phyloP scores from a whole-genome alignment of 257 asterid genomes.

The Misopates orontium region DNA sequence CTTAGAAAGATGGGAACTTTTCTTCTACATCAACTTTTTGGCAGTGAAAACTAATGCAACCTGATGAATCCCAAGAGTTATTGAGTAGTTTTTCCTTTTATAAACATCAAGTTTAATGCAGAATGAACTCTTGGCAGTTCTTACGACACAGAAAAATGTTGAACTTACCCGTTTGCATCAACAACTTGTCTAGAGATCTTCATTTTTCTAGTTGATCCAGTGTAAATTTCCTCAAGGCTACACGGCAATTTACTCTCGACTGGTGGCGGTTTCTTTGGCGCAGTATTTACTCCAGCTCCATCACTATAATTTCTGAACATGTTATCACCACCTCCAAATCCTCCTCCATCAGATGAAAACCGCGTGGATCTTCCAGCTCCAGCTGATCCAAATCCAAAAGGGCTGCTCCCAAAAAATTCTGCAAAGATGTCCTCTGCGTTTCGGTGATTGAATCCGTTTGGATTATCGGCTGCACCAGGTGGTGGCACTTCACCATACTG shows the following conservation, averaged over 20 bases:
- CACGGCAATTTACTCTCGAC: constrained; percentile 79
- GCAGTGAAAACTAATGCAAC: no score
- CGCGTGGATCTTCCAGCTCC: constrained; percentile 59
- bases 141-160: background rate
- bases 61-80: no score
- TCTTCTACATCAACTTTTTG: no score
- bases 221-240: constrained; percentile 74
- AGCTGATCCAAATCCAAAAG: constrained; percentile 62
- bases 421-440: constrained; percentile 93
- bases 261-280: constrained; percentile 76
- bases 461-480: constrained; percentile 50
- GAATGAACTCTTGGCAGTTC: no score
- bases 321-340: constrained; percentile 47
- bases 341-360: constrained; percentile 57
- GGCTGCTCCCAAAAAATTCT: constrained; percentile 90
- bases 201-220: constrained; percentile 88
- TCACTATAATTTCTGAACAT: constrained; percentile 42
- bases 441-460: constrained; percentile 59
- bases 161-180: constrained; percentile 54
- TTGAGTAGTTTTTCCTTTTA: no score
- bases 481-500: constrained; percentile 80
- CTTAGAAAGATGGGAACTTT: background rate
- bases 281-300: constrained; percentile 39
- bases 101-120: no score
- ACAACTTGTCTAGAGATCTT: constrained; percentile 81